Base-by-base conservation (phyloP, 2,329 filamentous ascomycete genomes). In the Fusarium incarnatum region DNA sequence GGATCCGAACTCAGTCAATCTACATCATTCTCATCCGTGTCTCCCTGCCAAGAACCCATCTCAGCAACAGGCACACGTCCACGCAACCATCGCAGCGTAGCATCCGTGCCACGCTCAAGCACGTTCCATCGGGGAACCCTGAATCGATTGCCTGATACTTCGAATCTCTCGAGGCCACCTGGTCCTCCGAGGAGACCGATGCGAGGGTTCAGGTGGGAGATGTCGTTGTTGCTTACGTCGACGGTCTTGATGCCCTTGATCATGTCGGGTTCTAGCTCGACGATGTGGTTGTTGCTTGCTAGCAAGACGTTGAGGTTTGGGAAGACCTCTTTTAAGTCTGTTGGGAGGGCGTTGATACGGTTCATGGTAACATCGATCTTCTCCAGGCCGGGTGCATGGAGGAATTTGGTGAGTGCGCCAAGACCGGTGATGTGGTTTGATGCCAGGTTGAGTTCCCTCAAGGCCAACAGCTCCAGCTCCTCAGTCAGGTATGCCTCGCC, bases 121-220 rank as follows among this genome's bases (percentile, higher is more conserved):
- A 97, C 87, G 68, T 92, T 92, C 83, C 92, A 94, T 60, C 92
- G 89, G 1, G 95, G 95, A 32, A 98, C 94, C 32, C 93, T 87
- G 81, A 98, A 98, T 32, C 90, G 86, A 78, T 98, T 98, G 0
- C 94, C 94, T 28, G 88, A 88, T 6, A 97, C 91, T 49, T 97
- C 91, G 12, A 98, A 82, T 56, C 87, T 79, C 84, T 92, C 82
- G 81, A 88, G 68, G 73, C 89, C 81, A 4, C 85, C 84, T 7
- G 79, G 84, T 3, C 90, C 91, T 25, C 91, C 90, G 1, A 97
- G 83, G 15, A 97, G 83, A 1, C 95, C 95, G 13, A 98, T 85
- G 10, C 91, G 89, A 0, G 94, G 92, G 64, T 96, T 93, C 16
- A 98, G 82, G 48, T 89, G 88, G n/a, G 88, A 87, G 67, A 98